Percentiles rank a stretch among this genome's conserved stretches.
Conservation (phyloP, 345 rosid species). For the Arabis alpina region DNA sequence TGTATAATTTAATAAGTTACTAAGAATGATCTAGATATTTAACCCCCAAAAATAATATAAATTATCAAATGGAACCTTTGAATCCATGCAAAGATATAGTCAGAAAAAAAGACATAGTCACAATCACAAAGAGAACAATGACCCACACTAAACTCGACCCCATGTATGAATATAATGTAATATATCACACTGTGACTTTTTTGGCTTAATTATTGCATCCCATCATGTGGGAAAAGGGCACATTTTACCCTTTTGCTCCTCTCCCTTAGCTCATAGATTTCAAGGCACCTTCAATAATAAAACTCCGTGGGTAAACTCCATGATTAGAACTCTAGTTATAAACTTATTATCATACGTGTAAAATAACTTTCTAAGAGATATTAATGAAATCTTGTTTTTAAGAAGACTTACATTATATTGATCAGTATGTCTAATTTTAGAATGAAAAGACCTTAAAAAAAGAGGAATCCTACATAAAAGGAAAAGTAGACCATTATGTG, state of each 20-base stretch:
- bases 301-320: background rate
- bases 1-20: too few species aligned
- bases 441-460: too few species aligned
- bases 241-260: slow-evolving; percentile 2
- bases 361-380: background rate
- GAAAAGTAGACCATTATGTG: too few species aligned
- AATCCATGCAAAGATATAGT: slow-evolving; percentile 32
- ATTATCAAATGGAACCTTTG: slow-evolving; percentile 33
- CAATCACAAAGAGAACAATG: slow-evolving; percentile 23
- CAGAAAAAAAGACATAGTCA: slow-evolving; percentile 9
- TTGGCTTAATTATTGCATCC: background rate
- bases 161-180: slow-evolving; percentile 21
- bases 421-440: too few species aligned
- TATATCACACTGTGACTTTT: slow-evolving; percentile 3
- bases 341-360: background rate
- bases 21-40: background rate
- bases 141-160: slow-evolving; percentile 10
- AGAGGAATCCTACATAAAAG: too few species aligned
- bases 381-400: background rate
- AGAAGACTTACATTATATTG: background rate
- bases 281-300: background rate
- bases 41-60: background rate
- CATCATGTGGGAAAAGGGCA: slow-evolving; percentile 14
- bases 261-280: background rate
- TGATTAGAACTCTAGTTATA: background rate